Conservation (phyloP, 192 early-diverging fungal species). For the Oehlia diaphana region DNA sequence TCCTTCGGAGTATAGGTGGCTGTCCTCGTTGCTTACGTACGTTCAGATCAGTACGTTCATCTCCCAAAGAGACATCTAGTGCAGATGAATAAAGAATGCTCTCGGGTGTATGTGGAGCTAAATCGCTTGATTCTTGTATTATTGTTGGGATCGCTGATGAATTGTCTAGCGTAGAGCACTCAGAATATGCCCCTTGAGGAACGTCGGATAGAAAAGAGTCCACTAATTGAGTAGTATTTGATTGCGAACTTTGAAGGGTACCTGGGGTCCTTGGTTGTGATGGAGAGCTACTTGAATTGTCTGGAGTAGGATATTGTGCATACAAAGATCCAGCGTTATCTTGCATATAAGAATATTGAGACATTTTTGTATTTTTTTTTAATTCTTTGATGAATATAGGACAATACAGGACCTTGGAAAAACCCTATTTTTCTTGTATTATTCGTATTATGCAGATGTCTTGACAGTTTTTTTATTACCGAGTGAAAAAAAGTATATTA, state of each 20-base stretch:
- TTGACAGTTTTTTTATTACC: too few relatives aligned
- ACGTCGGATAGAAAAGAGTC: background rate
- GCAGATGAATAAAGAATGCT: background rate
- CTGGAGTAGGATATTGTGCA: background rate
- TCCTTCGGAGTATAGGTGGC: background rate
- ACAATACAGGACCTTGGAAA: too few relatives aligned
- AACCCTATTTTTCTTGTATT: too few relatives aligned
- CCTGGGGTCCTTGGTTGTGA: background rate
- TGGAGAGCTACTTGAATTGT: background rate
- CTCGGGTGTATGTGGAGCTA: background rate
- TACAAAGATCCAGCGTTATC: background rate
- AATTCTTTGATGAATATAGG: too few relatives aligned
- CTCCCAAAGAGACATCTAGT: background rate
- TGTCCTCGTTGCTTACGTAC: too few relatives aligned
- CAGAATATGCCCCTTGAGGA: background rate
- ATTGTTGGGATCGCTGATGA: background rate
- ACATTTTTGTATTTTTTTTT: too few relatives aligned
- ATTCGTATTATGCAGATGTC: too few relatives aligned
- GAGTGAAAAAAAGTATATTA: too few relatives aligned
- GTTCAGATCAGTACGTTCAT: background rate
- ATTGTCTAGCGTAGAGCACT: background rate
- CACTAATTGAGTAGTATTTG: background rate
- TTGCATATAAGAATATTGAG: background rate
- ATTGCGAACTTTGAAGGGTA: background rate
- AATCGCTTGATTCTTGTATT: background rate